Evolutionary conservation across 257 asterid species (phyloP).

Genomic region (Vinca minor): DNA sequence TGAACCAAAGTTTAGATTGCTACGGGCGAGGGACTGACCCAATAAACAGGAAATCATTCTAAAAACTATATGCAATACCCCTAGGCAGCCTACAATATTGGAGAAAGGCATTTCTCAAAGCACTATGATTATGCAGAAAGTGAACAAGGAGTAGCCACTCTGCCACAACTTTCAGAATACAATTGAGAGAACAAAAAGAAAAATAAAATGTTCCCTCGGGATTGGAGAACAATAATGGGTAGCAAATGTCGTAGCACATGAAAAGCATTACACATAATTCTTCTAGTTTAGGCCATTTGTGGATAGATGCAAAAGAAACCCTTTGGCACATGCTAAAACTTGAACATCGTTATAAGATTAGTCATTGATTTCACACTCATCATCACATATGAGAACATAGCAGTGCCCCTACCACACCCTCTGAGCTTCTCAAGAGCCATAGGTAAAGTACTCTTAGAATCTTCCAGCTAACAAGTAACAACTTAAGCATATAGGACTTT

Average conservation of each 20-base stretch:
- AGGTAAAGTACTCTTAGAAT: background rate
- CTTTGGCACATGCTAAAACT: conserved; percentile 13
- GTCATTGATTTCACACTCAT: conserved; percentile 9
- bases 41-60: conserved; percentile 4
- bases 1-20: background rate
- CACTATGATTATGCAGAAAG: conserved; percentile 12
- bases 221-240: conserved; percentile 15
- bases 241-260: conserved; percentile 15
- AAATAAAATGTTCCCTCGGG: conserved; percentile 6
- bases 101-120: conserved; percentile 1
- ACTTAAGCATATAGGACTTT: too few species aligned
- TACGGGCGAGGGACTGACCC: background rate
- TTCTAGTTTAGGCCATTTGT: conserved; percentile 7
- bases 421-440: conserved; percentile 6
- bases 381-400: background rate
- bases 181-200: background rate
- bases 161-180: background rate
- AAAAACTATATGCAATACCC: conserved; percentile 7
- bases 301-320: background rate
- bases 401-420: conserved; percentile 3
- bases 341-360: background rate
- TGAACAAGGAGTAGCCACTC: conserved; percentile 13
- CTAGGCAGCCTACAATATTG: conserved; percentile 9
- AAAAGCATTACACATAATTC: conserved; percentile 12
- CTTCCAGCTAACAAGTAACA: background rate